Conservation (phyloP, 78 protist genomes). For the Speleostelium caveatum region DNA sequence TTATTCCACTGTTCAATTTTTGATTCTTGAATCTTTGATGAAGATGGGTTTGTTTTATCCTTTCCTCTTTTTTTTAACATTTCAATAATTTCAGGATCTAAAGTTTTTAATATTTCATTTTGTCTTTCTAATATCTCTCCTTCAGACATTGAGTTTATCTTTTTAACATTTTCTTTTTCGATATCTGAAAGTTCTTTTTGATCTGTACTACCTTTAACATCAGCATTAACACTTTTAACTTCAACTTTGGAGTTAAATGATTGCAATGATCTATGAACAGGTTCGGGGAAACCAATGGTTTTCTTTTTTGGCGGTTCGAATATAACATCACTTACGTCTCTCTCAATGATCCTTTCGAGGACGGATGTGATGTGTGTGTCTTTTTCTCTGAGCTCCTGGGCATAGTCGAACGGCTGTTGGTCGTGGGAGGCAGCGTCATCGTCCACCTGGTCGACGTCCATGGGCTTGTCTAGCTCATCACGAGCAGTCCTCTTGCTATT, state of each 20-base stretch:
- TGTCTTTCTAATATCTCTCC: slow-evolving; percentile 59
- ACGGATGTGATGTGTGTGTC: slow-evolving; percentile 53
- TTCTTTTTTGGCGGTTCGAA: slow-evolving; percentile 67
- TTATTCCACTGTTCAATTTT: background rate
- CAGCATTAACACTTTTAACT: background rate
- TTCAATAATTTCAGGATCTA: slow-evolving; percentile 57
- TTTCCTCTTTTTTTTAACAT: slow-evolving; percentile 31
- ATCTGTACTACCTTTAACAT: background rate
- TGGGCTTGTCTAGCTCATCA: background rate
- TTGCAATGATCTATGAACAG: slow-evolving; percentile 44
- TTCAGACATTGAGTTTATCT: slow-evolving; percentile 33
- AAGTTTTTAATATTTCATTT: slow-evolving; percentile 50
- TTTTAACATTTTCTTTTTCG: slow-evolving; percentile 49
- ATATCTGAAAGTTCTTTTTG: background rate
- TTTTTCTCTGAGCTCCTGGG: background rate
- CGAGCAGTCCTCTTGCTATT: slow-evolving; percentile 3
- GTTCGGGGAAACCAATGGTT: slow-evolving; percentile 36
- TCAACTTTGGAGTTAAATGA: slow-evolving; percentile 23
- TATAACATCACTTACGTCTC: slow-evolving; percentile 40
- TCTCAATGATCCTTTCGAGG: slow-evolving; percentile 27
- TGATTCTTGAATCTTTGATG: background rate
- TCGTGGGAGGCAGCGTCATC: background rate
- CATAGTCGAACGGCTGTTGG: slow-evolving; percentile 3
- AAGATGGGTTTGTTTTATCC: background rate
- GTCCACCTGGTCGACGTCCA: background rate